These are phyloP conservation scores for Solanum dulcamara DNA, from an alignment of 257 asterid species.

Conservation along the genomic window DNA sequence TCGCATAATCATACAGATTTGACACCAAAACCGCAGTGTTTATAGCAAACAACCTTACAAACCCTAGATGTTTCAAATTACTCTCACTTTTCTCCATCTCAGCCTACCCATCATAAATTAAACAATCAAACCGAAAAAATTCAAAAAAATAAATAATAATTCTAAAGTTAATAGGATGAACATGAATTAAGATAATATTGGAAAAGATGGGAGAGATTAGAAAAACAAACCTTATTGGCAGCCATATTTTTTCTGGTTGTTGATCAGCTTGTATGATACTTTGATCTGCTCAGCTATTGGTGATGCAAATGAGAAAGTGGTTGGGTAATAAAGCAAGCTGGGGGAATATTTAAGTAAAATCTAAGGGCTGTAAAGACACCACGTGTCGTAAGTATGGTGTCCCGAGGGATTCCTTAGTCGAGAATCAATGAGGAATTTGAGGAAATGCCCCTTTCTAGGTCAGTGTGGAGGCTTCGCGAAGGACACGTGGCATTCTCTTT, in stretches of 20 bases:
- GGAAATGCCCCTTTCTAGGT: not conserved
- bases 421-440: not conserved
- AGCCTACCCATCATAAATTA: conserved; percentile 19
- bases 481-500: not conserved
- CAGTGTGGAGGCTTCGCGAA: not conserved
- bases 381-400: not conserved
- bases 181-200: not conserved
- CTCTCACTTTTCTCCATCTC: conserved; percentile 29
- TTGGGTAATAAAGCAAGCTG: not conserved
- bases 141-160: not conserved
- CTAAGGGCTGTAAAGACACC: not conserved
- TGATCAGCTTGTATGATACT: not conserved
- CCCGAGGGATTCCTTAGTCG: not conserved
- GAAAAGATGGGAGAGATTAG: not conserved
- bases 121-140: not conserved
- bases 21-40: conserved; percentile 40
- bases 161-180: not conserved
- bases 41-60: conserved; percentile 34
- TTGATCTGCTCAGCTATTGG: not conserved
- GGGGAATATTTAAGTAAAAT: not conserved
- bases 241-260: not conserved
- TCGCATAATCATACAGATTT: conserved; percentile 48
- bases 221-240: not conserved
- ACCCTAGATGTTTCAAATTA: conserved; percentile 51
- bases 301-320: not conserved